Evolutionary conservation across 768 basidiomycete genomes (phyloP).

Genomic region (Boletus pseudo-olivaceus): DNA sequence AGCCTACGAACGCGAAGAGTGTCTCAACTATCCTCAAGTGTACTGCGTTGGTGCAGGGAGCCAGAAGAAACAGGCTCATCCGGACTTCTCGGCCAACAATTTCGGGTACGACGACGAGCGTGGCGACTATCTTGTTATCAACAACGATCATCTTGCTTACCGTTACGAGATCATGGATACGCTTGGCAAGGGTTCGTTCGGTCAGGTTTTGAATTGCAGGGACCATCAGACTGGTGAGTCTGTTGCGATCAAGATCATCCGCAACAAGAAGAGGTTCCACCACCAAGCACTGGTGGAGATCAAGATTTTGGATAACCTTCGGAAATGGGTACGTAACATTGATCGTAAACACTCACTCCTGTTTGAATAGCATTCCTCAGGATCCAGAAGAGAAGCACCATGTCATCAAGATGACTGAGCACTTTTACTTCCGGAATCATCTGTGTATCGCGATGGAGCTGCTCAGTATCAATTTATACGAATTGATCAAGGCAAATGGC

Average conservation of each 20-base stretch:
- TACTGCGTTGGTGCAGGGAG: conserved; percentile 79
- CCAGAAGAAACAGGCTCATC: conserved; percentile 78
- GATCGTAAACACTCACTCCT: background rate
- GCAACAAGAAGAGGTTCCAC: conserved; percentile 99
- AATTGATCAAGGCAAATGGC: conserved; percentile 97
- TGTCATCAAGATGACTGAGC: conserved; percentile 97
- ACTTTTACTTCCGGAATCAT: conserved; percentile 97
- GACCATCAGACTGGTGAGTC: conserved; percentile 94
- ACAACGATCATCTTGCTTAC: conserved; percentile 90
- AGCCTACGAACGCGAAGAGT: conserved; percentile 86
- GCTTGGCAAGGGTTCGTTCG: conserved; percentile 97
- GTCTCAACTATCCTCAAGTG: conserved; percentile 80
- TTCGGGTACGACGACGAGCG: conserved; percentile 97
- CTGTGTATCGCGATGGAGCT: conserved; percentile 98
- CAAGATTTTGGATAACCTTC: conserved; percentile 93
- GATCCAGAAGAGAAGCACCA: conserved; percentile 96
- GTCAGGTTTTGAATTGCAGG: conserved; percentile 92
- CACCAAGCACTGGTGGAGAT: conserved; percentile 99
- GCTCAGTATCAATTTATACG: conserved; percentile 97
- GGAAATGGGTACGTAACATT: conserved; percentile 83
- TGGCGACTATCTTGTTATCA: conserved; percentile 91
- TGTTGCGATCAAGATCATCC: conserved; percentile 98
- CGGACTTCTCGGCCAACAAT: conserved; percentile 76
- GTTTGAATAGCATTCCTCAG: conserved; percentile 44
- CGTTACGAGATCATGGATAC: conserved; percentile 94